Base-by-base conservation (phyloP, 495 filamentous ascomycete species). In the Jackrogersella minutella region DNA sequence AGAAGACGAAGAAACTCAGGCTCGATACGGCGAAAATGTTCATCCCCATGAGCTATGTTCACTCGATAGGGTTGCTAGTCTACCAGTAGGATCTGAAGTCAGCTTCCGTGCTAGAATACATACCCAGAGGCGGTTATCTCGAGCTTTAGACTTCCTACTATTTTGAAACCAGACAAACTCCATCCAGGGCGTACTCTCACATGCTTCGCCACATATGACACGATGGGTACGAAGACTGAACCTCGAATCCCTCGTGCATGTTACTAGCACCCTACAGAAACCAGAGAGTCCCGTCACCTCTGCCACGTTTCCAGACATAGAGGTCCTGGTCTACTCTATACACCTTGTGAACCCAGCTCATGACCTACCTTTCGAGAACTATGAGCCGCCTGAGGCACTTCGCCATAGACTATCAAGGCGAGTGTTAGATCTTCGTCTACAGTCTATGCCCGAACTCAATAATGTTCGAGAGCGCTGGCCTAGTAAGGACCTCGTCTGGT, bases 121-220 rank as follows among this genome's bases (percentile, higher is more conserved):
- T 70, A 92, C 90, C 77, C 79, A 89, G 31, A 82, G 91, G 64
- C 87, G 87, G 43, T 85, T 93, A 81, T 90, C 89, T 68, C 86
- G 88, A 49, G 90, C 91, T 68, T 79, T 93, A 68, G 88, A 87
- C 56, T 94, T 94, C 77, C 81, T 94, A 69, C 86, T 92, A 75
- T 83, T 94, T 47, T 79, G 89, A 44, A 88, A 92, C 73, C 85
- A 90, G 65, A 84, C 84, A 28, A 78, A 85, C 62, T 92, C 90
- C 47, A 85, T 93, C n/a, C 91, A 94, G 77, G 90, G 85, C 39
- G 83, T 88, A 75, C 77, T 88, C 59, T 81, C 53, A 73, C 78
- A 68, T 31, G 64, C 84, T 26, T 81, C 79, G 50, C 81, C 80
- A 66, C 89, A 93, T 79, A 95, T 95, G 91, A 87, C 92, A 57